Evolutionary conservation across 345 rosid species (phyloP).

Genomic region (Eucalyptus fibrosa): DNA sequence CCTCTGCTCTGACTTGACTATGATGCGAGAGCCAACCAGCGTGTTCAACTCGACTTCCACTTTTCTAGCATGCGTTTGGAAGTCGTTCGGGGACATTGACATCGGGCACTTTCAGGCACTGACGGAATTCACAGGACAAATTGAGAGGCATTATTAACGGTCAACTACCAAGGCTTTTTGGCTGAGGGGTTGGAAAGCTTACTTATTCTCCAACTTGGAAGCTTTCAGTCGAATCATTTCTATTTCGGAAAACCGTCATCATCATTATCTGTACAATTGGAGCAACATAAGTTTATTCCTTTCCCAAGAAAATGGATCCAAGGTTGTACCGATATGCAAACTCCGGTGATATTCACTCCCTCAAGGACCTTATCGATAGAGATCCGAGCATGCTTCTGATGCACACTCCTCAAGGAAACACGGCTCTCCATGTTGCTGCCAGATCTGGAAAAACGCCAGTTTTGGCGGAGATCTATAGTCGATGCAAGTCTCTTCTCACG

Average conservation of each 20-base stretch:
- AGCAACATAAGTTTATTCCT: neutral
- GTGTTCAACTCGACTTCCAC: neutral
- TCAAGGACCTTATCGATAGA: neutral
- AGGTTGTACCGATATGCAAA: neutral
- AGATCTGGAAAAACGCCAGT: neutral
- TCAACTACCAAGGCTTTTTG: neutral
- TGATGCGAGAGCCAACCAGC: neutral
- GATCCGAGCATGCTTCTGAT: neutral
- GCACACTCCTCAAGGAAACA: neutral
- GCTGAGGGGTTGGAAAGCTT: neutral
- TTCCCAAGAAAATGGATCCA: neutral
- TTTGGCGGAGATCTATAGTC: neutral
- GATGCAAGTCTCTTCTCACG: neutral
- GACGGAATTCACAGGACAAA: neutral
- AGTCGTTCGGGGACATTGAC: neutral
- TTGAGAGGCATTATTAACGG: neutral
- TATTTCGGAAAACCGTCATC: neutral
- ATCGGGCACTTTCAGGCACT: neutral
- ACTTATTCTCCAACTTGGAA: neutral
- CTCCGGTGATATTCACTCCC: neutral
- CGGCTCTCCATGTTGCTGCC: neutral
- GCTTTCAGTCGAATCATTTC: neutral
- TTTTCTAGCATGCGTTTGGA: neutral
- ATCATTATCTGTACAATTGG: neutral
- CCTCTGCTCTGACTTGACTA: neutral